Conservation (phyloP, 768 basidiomycete species). For the Naganishia vishniacii region DNA sequence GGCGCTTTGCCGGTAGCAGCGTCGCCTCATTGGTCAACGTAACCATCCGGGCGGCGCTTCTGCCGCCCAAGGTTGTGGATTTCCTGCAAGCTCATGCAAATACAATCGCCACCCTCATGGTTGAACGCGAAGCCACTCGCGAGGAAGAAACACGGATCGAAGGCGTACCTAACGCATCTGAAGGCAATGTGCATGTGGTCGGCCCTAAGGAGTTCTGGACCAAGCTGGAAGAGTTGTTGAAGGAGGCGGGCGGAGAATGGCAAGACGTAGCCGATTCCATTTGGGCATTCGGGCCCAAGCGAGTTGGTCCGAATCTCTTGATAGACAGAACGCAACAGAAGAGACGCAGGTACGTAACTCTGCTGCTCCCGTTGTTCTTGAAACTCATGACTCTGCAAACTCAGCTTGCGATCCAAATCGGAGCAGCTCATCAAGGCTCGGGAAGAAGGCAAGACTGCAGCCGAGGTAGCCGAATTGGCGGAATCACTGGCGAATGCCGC, state of each 20-base stretch:
- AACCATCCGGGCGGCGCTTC: slow-evolving; percentile 72
- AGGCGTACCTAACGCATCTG: slow-evolving; percentile 21
- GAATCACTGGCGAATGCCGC: slow-evolving; percentile 31
- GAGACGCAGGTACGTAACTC: slow-evolving; percentile 41
- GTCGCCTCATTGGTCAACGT: slow-evolving; percentile 70
- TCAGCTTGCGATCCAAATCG: slow-evolving; percentile 15
- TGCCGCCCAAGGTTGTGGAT: slow-evolving; percentile 65
- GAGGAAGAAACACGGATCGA: slow-evolving; percentile 33
- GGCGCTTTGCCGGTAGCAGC: slow-evolving; percentile 68
- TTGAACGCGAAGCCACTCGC: slow-evolving; percentile 29
- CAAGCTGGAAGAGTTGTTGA: slow-evolving; percentile 60
- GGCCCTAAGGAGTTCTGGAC: slow-evolving; percentile 72
- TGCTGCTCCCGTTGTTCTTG: not conserved
- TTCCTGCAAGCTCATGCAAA: slow-evolving; percentile 71
- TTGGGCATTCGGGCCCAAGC: slow-evolving; percentile 88
- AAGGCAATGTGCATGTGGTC: slow-evolving; percentile 28
- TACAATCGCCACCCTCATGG: slow-evolving; percentile 55
- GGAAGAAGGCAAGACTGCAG: slow-evolving; percentile 42
- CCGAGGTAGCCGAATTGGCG: slow-evolving; percentile 40
- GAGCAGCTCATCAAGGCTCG: slow-evolving; percentile 35
- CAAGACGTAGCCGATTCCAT: slow-evolving; percentile 61
- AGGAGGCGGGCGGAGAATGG: slow-evolving; percentile 74
- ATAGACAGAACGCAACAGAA: slow-evolving; percentile 57
- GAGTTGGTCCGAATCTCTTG: slow-evolving; percentile 77
- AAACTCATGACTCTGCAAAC: not conserved